These are phyloP conservation scores for Penicillium cosmopolitanum DNA, from an alignment of 495 filamentous ascomycete genomes.

Conservation along the genomic window DNA sequence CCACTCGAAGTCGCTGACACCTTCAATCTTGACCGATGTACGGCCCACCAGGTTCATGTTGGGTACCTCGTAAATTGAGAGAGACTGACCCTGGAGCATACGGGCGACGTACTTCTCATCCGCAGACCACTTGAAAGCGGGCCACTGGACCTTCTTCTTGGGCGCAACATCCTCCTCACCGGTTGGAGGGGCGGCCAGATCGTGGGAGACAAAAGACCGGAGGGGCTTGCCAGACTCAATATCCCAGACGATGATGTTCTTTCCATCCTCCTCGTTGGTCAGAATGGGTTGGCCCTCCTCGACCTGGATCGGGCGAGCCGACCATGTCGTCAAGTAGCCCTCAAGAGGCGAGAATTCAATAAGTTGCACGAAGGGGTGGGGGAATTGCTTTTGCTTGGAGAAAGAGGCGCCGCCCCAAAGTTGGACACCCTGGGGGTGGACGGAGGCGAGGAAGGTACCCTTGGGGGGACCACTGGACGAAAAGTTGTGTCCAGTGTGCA, in stretches of 20 bases:
- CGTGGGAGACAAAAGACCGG: conserved; percentile 88
- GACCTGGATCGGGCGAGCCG: conserved; percentile 85
- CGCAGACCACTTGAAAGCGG: conserved; percentile 98
- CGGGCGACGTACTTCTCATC: conserved; percentile 97
- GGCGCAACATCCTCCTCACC: conserved; percentile 67
- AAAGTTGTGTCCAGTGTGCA: conserved; percentile 93
- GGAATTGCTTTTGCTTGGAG: conserved; percentile 87
- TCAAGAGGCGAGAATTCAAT: conserved; percentile 94
- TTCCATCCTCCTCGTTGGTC: conserved; percentile 90
- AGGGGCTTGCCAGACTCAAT: conserved; percentile 86
- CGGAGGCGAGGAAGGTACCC: conserved; percentile 90
- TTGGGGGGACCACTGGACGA: conserved; percentile 97
- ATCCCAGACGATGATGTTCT: conserved; percentile 99
- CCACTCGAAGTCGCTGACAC: conserved; percentile 98
- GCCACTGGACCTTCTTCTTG: conserved; percentile 95
- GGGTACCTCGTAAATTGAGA: conserved; percentile 93
- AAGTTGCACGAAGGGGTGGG: conserved; percentile 92
- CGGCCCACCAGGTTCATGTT: conserved; percentile 89
- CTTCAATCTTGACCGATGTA: conserved; percentile 90
- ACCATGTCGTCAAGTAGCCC: conserved; percentile 96
- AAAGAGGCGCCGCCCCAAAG: conserved; percentile 92
- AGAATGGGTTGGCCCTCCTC: conserved; percentile 80
- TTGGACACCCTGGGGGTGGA: conserved; percentile 93
- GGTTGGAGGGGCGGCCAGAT: conserved; percentile 61
- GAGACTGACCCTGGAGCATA: conserved; percentile 82